phyloP scores from a whole-genome alignment of 2,329 filamentous ascomycete genomes.

The Fusarium irregulare region DNA sequence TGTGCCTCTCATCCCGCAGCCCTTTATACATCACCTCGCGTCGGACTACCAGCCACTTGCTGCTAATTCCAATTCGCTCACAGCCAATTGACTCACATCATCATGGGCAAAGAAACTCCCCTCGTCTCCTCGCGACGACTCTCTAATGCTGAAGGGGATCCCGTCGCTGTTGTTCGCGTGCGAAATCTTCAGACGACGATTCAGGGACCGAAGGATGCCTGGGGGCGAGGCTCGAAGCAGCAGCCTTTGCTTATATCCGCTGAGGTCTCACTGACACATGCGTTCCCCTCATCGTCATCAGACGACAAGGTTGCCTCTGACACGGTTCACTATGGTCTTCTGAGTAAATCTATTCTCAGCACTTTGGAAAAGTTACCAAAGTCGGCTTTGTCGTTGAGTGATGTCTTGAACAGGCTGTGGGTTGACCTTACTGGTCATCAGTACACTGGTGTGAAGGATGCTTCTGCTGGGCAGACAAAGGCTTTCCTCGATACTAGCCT shows the following conservation, averaged over 20 bases:
- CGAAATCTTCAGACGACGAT: slow-evolving; percentile 69
- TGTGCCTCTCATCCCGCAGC: background rate
- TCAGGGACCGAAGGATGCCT: slow-evolving; percentile 72
- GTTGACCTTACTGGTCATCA: slow-evolving; percentile 46
- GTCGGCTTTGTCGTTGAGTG: slow-evolving; percentile 39
- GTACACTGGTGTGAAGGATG: slow-evolving; percentile 21
- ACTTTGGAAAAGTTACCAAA: slow-evolving; percentile 51
- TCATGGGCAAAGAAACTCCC: slow-evolving; percentile 36
- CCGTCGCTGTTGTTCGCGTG: slow-evolving; percentile 65
- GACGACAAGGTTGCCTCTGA: slow-evolving; percentile 72
- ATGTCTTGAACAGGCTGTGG: slow-evolving; percentile 51
- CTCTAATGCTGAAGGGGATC: slow-evolving; percentile 43
- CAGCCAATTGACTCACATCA: slow-evolving; percentile 8
- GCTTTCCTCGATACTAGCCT: slow-evolving; percentile 49
- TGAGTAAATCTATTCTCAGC: slow-evolving; percentile 73
- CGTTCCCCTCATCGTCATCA: slow-evolving; percentile 68
- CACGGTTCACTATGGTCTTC: slow-evolving; percentile 79
- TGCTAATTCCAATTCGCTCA: slow-evolving; percentile 16
- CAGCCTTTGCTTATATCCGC: slow-evolving; percentile 74
- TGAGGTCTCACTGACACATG: slow-evolving; percentile 64
- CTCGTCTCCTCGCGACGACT: slow-evolving; percentile 44
- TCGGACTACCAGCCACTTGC: background rate
- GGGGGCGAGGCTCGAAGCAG: slow-evolving; percentile 68
- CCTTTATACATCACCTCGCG: background rate
- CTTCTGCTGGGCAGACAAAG: slow-evolving; percentile 10